Conservation (phyloP, 306 rosid genomes). For the Quercus parvula region DNA sequence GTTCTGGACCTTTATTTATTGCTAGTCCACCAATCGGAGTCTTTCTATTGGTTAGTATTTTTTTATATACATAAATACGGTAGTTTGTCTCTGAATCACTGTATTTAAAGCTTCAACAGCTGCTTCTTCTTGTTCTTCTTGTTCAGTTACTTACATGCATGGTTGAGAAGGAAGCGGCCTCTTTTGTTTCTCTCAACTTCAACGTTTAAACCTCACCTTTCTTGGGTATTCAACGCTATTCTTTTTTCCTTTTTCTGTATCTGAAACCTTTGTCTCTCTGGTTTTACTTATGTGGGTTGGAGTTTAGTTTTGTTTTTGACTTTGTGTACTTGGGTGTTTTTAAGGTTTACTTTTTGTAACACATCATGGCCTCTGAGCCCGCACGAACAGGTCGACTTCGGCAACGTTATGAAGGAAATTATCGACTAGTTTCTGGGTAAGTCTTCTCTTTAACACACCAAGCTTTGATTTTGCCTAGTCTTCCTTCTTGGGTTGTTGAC, state of each 20-base stretch:
- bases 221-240: not conserved
- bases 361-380: slow-evolving; percentile 41
- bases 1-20: not conserved
- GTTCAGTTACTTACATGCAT: not conserved
- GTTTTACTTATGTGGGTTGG: not conserved
- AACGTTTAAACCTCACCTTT: not conserved
- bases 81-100: not conserved
- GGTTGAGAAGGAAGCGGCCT: not conserved
- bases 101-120: not conserved
- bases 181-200: not conserved
- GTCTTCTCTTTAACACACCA: not conserved
- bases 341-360: slow-evolving; percentile 8
- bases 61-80: not conserved
- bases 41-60: not conserved
- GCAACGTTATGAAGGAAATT: slow-evolving; percentile 68
- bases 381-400: slow-evolving; percentile 71
- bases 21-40: not conserved
- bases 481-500: not conserved
- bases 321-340: slow-evolving; percentile 8
- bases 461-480: not conserved
- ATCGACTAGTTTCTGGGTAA: slow-evolving; percentile 90
- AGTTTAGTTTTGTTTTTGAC: not conserved
- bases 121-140: not conserved
- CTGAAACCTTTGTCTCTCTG: not conserved
- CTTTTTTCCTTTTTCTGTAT: not conserved